These are phyloP conservation scores for Mortierella sp. DNA, from an alignment of 371 early-diverging fungal genomes.

Conservation along the genomic window DNA sequence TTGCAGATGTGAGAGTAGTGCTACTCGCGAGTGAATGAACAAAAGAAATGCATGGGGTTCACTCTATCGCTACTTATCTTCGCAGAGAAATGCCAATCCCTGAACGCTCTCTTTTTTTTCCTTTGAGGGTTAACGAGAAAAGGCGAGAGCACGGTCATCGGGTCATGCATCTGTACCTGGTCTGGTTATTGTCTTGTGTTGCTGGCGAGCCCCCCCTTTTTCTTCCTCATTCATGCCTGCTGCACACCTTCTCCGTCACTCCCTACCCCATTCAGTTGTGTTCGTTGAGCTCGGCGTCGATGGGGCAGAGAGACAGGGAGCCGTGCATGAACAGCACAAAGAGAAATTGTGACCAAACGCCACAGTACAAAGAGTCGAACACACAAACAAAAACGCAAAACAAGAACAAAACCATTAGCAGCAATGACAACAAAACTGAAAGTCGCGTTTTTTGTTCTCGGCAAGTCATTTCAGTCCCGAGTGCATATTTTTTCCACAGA, in stretches of 20 bases:
- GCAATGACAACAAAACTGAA: neutral
- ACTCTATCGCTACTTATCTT: too few relatives aligned
- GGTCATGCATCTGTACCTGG: neutral
- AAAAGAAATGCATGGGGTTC: too few relatives aligned
- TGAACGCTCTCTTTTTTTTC: neutral
- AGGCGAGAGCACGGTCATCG: neutral
- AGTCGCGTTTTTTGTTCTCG: neutral
- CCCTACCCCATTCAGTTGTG: neutral
- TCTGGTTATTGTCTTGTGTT: too few relatives aligned
- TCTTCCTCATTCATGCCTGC: neutral
- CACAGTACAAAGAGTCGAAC: neutral
- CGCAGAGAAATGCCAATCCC: neutral
- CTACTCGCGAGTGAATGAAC: too few relatives aligned
- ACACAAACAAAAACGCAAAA: neutral
- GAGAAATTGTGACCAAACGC: neutral
- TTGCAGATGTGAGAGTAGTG: too few relatives aligned
- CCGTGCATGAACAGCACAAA: neutral
- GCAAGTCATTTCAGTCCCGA: neutral
- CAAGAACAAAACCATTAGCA: too few relatives aligned
- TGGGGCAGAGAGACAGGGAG: neutral
- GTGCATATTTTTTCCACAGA: neutral
- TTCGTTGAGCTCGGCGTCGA: neutral
- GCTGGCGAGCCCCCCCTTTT: neutral
- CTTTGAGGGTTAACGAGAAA: neutral
- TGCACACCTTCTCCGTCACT: neutral